Base-by-base conservation (phyloP, 1,284 basidiomycete genomes). In the Sporisorium graminicola region DNA sequence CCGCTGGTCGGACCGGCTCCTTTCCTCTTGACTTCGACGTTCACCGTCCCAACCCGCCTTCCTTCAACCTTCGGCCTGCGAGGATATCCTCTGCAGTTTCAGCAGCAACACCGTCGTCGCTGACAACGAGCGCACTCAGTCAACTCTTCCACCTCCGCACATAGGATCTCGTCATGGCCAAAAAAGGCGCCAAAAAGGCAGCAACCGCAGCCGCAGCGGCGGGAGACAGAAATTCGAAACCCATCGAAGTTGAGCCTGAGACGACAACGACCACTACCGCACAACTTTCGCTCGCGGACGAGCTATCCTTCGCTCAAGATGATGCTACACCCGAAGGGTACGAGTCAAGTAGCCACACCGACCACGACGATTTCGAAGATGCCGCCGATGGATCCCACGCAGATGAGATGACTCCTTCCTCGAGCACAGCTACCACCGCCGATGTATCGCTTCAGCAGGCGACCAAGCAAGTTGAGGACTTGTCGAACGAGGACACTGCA, bases 331-430 rank as follows among this genome's bases (percentile, higher is more conserved):
- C 59, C 46, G 65, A 72, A 20, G 68, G 58, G 16, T 71, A 76
- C 56, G 74, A 71, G 20, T 71, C 74, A 4, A 68, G 65, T 62
- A 72, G 65, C 2, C 67, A 71, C 40, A 75, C 73, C 4, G 68
- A 76, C 62, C 68, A 71, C 29, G 74, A 76, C 31, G 67, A 71
- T 37, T 76, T 76, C 27, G 65, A 76, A 47, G 74, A 76, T 57
- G 74, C 74, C 31, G 74, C 74, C 16, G 74, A 76, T 22, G 74
- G 61, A 14, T 60, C 64, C 1, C 55, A 69, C n/a, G 42, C 50
- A 12, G 73, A 75, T 24, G 64, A 62, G 14, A 51, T 63, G 29
- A 65, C 65, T 2, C 70, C 58, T 1, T 66, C 65, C 1, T 67
- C 65, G 8, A 67, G 69, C 59, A 52, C 59, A 6, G 52, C 37